These are phyloP conservation scores for Tolypocladium tropicale DNA, from an alignment of 2,329 filamentous ascomycete genomes.

Conservation along the genomic window DNA sequence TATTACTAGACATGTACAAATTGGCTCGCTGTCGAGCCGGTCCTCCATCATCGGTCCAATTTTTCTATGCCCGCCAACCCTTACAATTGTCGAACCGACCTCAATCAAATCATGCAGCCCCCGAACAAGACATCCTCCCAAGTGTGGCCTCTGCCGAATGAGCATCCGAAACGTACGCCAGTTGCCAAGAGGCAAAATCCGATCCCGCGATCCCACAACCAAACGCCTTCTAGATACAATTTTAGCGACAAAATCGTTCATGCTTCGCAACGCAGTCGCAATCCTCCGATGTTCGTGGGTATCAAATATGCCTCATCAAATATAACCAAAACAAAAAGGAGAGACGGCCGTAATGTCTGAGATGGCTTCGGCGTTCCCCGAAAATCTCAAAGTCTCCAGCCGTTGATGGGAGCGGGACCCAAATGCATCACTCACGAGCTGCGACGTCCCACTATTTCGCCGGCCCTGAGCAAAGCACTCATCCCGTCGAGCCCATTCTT, in stretches of 20 bases:
- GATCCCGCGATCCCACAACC: background rate
- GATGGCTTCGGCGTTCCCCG: background rate
- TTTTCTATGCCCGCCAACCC: background rate
- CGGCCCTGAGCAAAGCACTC: constrained; percentile 46
- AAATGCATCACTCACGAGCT: constrained; percentile 5
- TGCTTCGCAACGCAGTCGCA: background rate
- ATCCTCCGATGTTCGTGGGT: constrained; percentile 1
- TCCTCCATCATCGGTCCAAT: background rate
- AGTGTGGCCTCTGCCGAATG: background rate
- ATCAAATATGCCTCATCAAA: background rate
- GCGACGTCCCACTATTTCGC: constrained; percentile 46
- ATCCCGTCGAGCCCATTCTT: constrained; percentile 41
- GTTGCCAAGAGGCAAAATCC: background rate
- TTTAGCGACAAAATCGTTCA: constrained; percentile 1
- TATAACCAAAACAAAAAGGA: constrained; percentile 2
- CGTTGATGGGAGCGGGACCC: background rate
- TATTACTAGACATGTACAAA: background rate
- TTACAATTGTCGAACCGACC: background rate
- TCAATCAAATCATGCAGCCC: background rate
- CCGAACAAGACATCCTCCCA: background rate
- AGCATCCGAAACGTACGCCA: background rate
- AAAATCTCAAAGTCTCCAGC: background rate
- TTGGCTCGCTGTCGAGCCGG: background rate
- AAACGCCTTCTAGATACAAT: background rate
- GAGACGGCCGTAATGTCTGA: background rate